A percentile compares a stretch with the other conserved stretches of the same genome.
phyloP scores from a whole-genome alignment of 371 early-diverging fungal genomes.

The Mucor sp. region DNA sequence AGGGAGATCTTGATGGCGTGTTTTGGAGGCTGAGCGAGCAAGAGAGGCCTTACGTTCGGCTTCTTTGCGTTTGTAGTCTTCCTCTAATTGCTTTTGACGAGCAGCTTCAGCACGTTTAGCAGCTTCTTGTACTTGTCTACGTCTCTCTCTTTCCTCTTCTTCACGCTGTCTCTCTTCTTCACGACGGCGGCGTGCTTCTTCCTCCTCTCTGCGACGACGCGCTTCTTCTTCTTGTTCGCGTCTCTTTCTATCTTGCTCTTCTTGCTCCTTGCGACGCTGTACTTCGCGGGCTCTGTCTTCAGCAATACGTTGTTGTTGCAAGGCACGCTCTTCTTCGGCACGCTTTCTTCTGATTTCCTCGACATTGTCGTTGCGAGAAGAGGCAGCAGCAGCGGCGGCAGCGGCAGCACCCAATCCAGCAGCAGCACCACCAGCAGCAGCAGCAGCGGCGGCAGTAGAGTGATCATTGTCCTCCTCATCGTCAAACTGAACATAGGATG shows the following conservation, averaged over 20 bases:
- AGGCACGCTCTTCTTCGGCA: constrained; percentile 29
- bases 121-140: constrained; percentile 27
- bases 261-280: constrained; percentile 11
- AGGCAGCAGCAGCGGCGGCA: constrained; percentile 31
- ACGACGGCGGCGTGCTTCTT: not conserved
- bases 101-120: constrained; percentile 42
- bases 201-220: constrained; percentile 5
- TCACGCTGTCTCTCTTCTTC: constrained; percentile 16
- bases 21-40: constrained; percentile 22
- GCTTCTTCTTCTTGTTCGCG: constrained; percentile 11
- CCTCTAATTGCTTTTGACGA: constrained; percentile 41
- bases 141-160: constrained; percentile 23
- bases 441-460: constrained; percentile 22
- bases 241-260: constrained; percentile 11
- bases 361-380: constrained; percentile 24
- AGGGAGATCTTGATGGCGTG: constrained; percentile 19
- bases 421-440: constrained; percentile 28
- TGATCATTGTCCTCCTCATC: constrained; percentile 33
- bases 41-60: constrained; percentile 30
- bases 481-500: constrained; percentile 55
- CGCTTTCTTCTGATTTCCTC: constrained; percentile 27
- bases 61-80: constrained; percentile 32
- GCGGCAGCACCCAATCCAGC: constrained; percentile 28
- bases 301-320: constrained; percentile 20
- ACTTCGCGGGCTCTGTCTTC: constrained; percentile 16